A percentile compares a stretch with the other conserved stretches of the same genome.
phyloP scores from a whole-genome alignment of 1,139 yeast genomes.

The Yamadazyma sp. region DNA sequence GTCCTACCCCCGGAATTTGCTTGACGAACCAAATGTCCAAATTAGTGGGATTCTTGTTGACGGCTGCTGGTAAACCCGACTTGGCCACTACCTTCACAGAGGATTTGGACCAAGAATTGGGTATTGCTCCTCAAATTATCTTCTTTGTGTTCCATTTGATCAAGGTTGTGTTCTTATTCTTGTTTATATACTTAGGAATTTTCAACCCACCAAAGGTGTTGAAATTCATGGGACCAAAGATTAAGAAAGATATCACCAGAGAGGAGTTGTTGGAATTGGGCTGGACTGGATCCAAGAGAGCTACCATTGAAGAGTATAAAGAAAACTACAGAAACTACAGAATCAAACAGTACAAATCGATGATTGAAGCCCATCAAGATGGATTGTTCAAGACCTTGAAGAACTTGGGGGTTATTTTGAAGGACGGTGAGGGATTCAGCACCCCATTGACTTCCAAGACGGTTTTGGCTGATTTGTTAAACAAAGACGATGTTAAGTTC shows the following conservation, averaged over 20 bases:
- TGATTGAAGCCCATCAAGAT: conserved; percentile 72
- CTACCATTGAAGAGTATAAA: conserved; percentile 68
- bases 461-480: conserved; percentile 26
- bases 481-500: conserved; percentile 34
- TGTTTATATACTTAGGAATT: conserved; percentile 64
- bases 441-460: conserved; percentile 48
- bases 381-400: conserved; percentile 66
- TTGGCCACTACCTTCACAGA: conserved; percentile 47
- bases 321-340: conserved; percentile 65
- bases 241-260: conserved; percentile 39
- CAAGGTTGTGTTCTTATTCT: conserved; percentile 58
- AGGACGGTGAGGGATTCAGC: conserved; percentile 79
- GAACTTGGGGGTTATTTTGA: conserved; percentile 61
- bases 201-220: conserved; percentile 62
- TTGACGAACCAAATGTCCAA: conserved; percentile 56
- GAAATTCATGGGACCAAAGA: conserved; percentile 28
- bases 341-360: conserved; percentile 72
- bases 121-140: conserved; percentile 56
- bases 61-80: conserved; percentile 29
- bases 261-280: conserved; percentile 70
- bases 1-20: conserved; percentile 92
- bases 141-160: conserved; percentile 72
- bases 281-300: conserved; percentile 89
- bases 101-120: conserved; percentile 43
- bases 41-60: conserved; percentile 36